Conservation (phyloP, 1,284 basidiomycete species). For the Trichosporon ovoides region DNA sequence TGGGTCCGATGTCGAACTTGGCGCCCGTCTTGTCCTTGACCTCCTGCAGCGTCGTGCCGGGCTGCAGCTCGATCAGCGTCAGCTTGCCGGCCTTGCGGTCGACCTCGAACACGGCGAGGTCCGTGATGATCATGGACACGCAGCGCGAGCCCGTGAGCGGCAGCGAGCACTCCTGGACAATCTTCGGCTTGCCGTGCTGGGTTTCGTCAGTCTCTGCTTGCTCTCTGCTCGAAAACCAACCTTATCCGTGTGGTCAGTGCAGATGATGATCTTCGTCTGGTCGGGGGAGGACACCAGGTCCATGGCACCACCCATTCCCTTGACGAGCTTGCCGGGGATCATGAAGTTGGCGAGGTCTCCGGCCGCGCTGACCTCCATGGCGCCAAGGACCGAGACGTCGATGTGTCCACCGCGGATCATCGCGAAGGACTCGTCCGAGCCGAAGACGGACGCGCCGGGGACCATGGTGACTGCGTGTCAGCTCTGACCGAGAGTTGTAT, state of each 20-base stretch:
- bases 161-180: slow-evolving; percentile 72
- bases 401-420: slow-evolving; percentile 97
- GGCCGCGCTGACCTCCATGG: slow-evolving; percentile 83
- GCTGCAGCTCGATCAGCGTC: slow-evolving; percentile 72
- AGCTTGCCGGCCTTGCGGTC: slow-evolving; percentile 67
- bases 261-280: slow-evolving; percentile 57
- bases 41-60: slow-evolving; percentile 76
- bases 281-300: slow-evolving; percentile 90
- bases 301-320: slow-evolving; percentile 93
- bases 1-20: slow-evolving; percentile 56
- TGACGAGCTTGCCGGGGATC: slow-evolving; percentile 88
- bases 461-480: slow-evolving; percentile 63
- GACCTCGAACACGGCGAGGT: slow-evolving; percentile 76
- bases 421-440: slow-evolving; percentile 58
- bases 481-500: no score
- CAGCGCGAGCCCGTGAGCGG: slow-evolving; percentile 82
- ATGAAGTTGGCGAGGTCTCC: slow-evolving; percentile 95
- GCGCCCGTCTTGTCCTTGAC: slow-evolving; percentile 77
- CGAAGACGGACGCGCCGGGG: slow-evolving; percentile 87
- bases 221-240: not conserved
- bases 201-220: slow-evolving; percentile 56
- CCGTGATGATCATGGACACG: slow-evolving; percentile 87
- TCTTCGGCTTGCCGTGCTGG: slow-evolving; percentile 83
- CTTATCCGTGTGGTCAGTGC: slow-evolving; percentile 20
- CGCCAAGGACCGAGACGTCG: slow-evolving; percentile 80